Conservation (phyloP, 305 asterid species). For the Rubia peregrina region DNA sequence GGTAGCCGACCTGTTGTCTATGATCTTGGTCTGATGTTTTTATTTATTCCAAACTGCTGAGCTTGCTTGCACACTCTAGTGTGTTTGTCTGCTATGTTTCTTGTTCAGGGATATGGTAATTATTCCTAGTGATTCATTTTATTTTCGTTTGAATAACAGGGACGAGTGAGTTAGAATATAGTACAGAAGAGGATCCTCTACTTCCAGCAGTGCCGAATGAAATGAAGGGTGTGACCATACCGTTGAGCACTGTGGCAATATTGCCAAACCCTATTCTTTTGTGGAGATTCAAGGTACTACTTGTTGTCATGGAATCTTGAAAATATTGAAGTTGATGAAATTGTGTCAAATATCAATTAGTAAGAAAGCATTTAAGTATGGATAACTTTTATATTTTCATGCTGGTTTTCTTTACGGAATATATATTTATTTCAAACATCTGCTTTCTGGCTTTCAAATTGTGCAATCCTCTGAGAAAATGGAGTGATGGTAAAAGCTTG, state of each 20-base stretch:
- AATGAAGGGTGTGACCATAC: constrained; percentile 63
- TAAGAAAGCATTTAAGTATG: neutral
- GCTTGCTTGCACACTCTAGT: neutral
- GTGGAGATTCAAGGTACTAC: constrained; percentile 89
- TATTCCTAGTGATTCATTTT: constrained; percentile 3
- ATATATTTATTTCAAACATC: neutral
- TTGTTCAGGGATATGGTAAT: neutral
- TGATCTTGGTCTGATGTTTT: constrained; percentile 56
- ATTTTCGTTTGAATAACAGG: constrained; percentile 20
- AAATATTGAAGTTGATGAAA: neutral
- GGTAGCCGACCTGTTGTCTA: constrained; percentile 82
- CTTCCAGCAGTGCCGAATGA: constrained; percentile 47
- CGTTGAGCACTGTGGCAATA: constrained; percentile 55
- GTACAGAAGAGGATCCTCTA: constrained; percentile 51
- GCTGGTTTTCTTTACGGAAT: neutral
- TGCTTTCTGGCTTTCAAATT: neutral
- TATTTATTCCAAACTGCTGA: constrained; percentile 10
- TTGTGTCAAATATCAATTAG: neutral
- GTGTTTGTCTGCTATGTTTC: constrained; percentile 6
- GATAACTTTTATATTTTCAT: neutral
- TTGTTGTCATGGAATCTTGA: neutral
- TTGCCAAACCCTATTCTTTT: constrained; percentile 78
- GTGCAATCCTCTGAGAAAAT: neutral
- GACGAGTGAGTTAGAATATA: constrained; percentile 61
- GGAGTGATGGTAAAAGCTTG: neutral